Base-by-base conservation (phyloP, 768 basidiomycete genomes). In the Strobilomyces echinocephalus region DNA sequence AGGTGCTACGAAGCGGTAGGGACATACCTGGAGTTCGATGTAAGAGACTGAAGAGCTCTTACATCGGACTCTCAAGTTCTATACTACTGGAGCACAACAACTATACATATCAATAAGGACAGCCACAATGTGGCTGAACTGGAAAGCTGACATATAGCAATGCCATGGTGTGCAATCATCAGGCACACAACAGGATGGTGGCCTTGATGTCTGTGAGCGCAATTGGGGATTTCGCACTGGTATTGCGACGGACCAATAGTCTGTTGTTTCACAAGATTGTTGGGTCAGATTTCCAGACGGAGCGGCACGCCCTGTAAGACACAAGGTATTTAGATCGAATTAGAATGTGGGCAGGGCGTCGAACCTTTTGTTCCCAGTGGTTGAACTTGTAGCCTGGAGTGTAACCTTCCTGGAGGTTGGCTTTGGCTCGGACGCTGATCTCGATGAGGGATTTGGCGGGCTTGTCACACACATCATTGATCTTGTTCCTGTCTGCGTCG, bases 321-420 rank as follows among this genome's bases (percentile, higher is more conserved):
- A 55, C n/a, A 49, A 42, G 41, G 30, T 40, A 42, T 20, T 36
- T n/a, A 31, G 36, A 45, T 8, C 11, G 14, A 15, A 57, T 34
- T 26, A 16, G 18, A 21, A 30, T 26, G 12, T 38, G 14, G 33
- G 5, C 28, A 39, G 49, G 46, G 40, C 12, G 52, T 55, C 72
- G 44, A 56, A 89, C 92, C 83, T 95, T 91, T 73, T 97, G 88
- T 76, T 99, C 97, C 94, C 95, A 97, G 64, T 98, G 92, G 68
- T 97, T 97, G 77, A 97, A 99, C 75, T 99, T 99, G 76, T 88
- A 98, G 30, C 97, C 97, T 9, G 97, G 97, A 30, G 95, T 98
- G 72, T 98, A 97, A 8, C 90, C 93, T 4, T 98, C 97, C 54
- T 95, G 76, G 57, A 94, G 74, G 74, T 99, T 97, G 2, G 91